Evolutionary conservation across 2,329 filamentous ascomycete species (phyloP).

Genomic region (Onygena corvina): DNA sequence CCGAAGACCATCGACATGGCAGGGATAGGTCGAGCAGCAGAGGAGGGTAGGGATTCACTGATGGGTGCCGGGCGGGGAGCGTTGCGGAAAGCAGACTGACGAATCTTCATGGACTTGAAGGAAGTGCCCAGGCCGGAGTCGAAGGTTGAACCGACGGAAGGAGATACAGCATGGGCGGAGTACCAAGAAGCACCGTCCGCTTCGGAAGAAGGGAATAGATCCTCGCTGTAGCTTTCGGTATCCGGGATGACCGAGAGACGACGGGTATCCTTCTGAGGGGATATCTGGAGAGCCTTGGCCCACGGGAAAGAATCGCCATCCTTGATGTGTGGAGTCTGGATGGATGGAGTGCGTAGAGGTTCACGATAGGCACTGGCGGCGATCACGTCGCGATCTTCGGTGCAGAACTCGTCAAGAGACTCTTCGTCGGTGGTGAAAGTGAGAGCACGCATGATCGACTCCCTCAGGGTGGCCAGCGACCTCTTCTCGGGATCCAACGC

Average conservation of each 20-base stretch:
- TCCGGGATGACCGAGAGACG: conserved; percentile 78
- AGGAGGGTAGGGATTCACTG: conserved; percentile 60
- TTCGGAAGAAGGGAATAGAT: conserved; percentile 71
- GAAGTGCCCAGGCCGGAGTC: conserved; percentile 73
- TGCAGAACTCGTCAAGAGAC: conserved; percentile 83
- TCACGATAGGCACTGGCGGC: conserved; percentile 79
- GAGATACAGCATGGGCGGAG: conserved; percentile 61
- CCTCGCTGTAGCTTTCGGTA: conserved; percentile 67
- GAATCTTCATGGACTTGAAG: conserved; percentile 58
- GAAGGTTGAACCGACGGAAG: conserved; percentile 70
- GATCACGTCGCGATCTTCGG: conserved; percentile 61
- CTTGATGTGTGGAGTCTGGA: conserved; percentile 74
- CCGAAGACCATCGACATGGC: conserved; percentile 72
- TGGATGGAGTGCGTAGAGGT: conserved; percentile 86
- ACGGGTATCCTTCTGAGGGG: conserved; percentile 56
- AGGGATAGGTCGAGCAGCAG: conserved; percentile 47
- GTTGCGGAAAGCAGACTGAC: conserved; percentile 31
- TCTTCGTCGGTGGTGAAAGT: conserved; percentile 94
- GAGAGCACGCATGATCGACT: conserved; percentile 65
- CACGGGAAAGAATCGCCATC: conserved; percentile 76
- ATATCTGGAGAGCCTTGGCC: conserved; percentile 78
- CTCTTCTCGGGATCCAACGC: conserved; percentile 82
- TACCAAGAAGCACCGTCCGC: conserved; percentile 58
- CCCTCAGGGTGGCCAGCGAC: conserved; percentile 63
- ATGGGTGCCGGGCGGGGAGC: conserved; percentile 58